Base-by-base conservation (phyloP, 2,329 filamentous ascomycete genomes). In the Colletotrichum lupini region DNA sequence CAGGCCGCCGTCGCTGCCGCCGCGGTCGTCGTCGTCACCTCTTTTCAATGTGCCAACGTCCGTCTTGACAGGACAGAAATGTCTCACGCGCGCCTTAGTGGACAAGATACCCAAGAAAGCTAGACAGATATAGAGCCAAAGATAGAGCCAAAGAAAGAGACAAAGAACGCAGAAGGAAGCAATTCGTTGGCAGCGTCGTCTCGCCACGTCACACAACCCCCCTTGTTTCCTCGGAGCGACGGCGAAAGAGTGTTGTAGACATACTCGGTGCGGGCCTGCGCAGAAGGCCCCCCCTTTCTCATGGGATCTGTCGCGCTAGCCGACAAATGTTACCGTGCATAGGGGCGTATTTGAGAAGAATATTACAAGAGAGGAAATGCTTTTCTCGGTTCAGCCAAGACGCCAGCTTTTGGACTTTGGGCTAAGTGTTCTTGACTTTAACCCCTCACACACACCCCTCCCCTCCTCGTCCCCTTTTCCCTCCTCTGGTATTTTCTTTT, bases 171-270 rank as follows among this genome's bases (percentile, higher is more conserved):
- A 42, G 35, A 37, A 19, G 4, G 37, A 42, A 42, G 37, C 37
- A 42, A 60, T 49, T 19, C 42, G 42, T 24, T 63, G 60, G 42
- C 42, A 35, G 14, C 26, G n/a, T 26, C 60, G 19, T n/a, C 42
- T 49, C 42, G 60, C 60, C 60, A 63, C 60, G 60, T 63, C 60
- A 63, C 37, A 4, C 60, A 62, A 42, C 14, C 37, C 42, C 42
- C 42, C 16, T 46, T 46, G 14, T 46, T 46, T 19, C 35, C 35
- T 16, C 16, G 42, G 42, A n/a, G 42, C 42, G 14, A 16, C 19
- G n/a, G 42, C 14, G 42, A n/a, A 46, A 19, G 16, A 37, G 35
- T 37, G 35, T 37, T 12, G 37, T 19, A 16, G 16, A 32, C 30
- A 32, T 32, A 32, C 30, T 19, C 42, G 42, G 19, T n/a, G 19